Evolutionary conservation across 2,329 filamentous ascomycete genomes (phyloP).

Genomic region (Teratosphaeriaceae sp.): DNA sequence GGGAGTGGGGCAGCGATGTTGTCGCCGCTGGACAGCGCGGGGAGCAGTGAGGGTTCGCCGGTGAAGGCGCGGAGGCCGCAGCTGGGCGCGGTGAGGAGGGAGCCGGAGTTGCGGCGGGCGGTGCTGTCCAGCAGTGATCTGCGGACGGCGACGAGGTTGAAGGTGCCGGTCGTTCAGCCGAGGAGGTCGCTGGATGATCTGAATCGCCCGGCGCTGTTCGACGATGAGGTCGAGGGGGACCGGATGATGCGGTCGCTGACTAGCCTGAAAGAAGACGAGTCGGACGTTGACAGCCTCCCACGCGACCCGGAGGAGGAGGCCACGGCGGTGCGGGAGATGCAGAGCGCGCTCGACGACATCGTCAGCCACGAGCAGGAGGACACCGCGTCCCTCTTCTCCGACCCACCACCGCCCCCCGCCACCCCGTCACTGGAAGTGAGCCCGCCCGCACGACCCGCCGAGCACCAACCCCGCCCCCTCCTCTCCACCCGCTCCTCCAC

Average conservation of each 20-base stretch:
- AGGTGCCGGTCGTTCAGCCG: slow-evolving; percentile 14
- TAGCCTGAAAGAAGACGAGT: slow-evolving; percentile 75
- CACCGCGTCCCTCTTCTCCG: slow-evolving; percentile 59
- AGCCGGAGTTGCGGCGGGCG: slow-evolving; percentile 50
- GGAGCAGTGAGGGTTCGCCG: slow-evolving; percentile 14
- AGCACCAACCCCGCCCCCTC: slow-evolving; percentile 5
- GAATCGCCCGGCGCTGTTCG: slow-evolving; percentile 53
- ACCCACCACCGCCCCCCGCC: slow-evolving; percentile 44
- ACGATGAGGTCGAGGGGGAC: slow-evolving; percentile 72
- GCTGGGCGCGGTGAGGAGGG: slow-evolving; percentile 16
- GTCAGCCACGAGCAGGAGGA: slow-evolving; percentile 67
- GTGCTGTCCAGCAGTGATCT: slow-evolving; percentile 57
- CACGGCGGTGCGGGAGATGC: slow-evolving; percentile 84
- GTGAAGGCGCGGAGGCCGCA: slow-evolving; percentile 17
- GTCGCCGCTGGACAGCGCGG: slow-evolving; percentile 13
- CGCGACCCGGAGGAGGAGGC: slow-evolving; percentile 58
- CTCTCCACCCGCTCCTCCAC: slow-evolving; percentile 37
- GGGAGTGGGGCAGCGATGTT: slow-evolving; percentile 10
- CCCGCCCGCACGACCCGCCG: slow-evolving; percentile 12
- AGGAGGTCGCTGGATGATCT: slow-evolving; percentile 67
- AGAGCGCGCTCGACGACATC: slow-evolving; percentile 85
- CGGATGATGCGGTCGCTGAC: slow-evolving; percentile 69
- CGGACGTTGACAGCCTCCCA: slow-evolving; percentile 54
- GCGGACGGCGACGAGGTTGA: slow-evolving; percentile 28
- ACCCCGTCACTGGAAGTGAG: slow-evolving; percentile 47